Evolutionary conservation across 352 stramenopile genomes (phyloP), one percentile per base, ranked within the genome.

Genomic region (Pythium pectinolyticum): DNA sequence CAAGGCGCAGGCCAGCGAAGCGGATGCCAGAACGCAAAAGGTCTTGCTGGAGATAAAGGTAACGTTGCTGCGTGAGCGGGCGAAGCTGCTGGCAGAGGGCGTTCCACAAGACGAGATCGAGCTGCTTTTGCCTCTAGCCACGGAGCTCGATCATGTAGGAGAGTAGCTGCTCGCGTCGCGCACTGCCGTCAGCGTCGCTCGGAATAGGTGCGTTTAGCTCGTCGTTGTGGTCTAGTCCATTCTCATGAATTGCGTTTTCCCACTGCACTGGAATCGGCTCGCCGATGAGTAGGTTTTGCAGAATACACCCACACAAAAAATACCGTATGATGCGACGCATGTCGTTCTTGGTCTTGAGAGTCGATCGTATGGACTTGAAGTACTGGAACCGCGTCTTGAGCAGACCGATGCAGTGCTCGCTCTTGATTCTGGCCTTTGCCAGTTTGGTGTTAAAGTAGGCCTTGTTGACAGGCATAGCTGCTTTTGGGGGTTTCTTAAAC

Each of bases 351-450:
- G 22, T 47, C 3, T 58, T 51, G 22, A 74, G 45, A 4, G 25
- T 1, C 24, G 55, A 31, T 28, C 67, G 61, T 2, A 70, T 70
- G 24, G 41, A 41, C 32, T 67, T 68, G 24, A 74, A 68, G 32
- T 68, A 68, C 41, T 71, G 63, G 35, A 74, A 74, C 6, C 67
- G 62, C 2, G 48, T 54, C 46, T 71, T 70, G 1, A 71, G 5
- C 2, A 67, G 31, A 1, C 61, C 63, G 47, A 74, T 71, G 15
- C 24, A 49, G 34, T 74, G 62, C 43, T 70, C 67, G 19, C 6
- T 57, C 41, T 63, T 64, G 32, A 74, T 50, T 24, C 67, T 57
- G 0, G 48, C 37, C 32, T 68, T 68, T 1, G 57, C 32, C 3
- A 71, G 48, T 30, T 59, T 60, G 1, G 15, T 61, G 57, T 71